Percentiles rank a stretch among this genome's conserved stretches.
These are phyloP conservation scores for Haplosporangium gracile DNA, from an alignment of 192 early-diverging fungal genomes.

Conservation along the genomic window DNA sequence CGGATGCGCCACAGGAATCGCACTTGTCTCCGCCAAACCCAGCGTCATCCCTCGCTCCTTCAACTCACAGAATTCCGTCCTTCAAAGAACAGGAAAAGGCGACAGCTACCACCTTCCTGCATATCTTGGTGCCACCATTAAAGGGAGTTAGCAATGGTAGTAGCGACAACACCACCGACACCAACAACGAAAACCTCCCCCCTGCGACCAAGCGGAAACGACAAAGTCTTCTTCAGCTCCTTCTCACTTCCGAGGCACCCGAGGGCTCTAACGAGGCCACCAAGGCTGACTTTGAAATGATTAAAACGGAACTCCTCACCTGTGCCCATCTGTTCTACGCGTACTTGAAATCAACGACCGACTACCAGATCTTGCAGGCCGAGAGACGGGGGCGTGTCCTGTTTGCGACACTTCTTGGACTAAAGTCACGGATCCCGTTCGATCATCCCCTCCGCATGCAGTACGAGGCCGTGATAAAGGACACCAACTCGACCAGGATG, in stretches of 20 bases:
- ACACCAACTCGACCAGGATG: constrained; percentile 10
- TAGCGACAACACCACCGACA: not conserved
- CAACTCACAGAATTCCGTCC: not conserved
- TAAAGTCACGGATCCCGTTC: not conserved
- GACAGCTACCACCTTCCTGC: not conserved
- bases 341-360: constrained; percentile 12
- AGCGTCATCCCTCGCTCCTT: not conserved
- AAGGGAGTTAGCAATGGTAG: not conserved
- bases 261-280: not conserved
- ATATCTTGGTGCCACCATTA: not conserved
- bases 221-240: not conserved
- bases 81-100: not conserved
- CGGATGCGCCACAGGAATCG: not conserved
- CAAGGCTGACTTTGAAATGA: constrained; percentile 1
- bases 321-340: constrained; percentile 8
- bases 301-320: not conserved
- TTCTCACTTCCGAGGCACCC: not conserved
- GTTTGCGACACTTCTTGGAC: not conserved
- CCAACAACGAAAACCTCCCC: not conserved
- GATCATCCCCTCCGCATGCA: constrained; percentile 12
- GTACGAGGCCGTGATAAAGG: constrained; percentile 2
- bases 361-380: constrained; percentile 13
- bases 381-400: constrained; percentile 5
- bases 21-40: not conserved
- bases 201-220: not conserved